Evolutionary conservation across 1,284 basidiomycete genomes (phyloP).

Genomic region (Leccinum huronense): DNA sequence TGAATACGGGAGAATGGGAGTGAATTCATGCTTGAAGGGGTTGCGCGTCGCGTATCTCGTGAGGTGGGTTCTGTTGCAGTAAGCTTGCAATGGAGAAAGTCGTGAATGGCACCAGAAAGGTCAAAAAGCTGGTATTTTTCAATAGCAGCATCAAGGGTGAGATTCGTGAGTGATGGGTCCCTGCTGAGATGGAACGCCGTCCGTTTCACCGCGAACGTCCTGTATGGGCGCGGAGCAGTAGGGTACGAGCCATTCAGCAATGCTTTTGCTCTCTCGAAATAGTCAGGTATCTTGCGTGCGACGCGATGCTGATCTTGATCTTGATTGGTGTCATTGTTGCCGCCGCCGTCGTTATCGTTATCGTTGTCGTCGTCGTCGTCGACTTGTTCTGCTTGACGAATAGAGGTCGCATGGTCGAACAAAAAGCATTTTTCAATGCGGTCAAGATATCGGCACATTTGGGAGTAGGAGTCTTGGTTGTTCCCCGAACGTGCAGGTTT

Average conservation of each 20-base stretch:
- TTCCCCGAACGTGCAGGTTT: neutral
- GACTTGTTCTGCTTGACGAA: neutral
- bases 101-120: neutral
- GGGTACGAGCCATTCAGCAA: neutral
- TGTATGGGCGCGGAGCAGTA: neutral
- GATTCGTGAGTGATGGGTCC: neutral
- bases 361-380: neutral
- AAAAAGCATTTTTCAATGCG: neutral
- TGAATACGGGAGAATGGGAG: neutral
- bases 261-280: too few species aligned
- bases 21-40: neutral
- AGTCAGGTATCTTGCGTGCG: too few species aligned
- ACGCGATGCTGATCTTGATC: too few species aligned
- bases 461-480: neutral
- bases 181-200: neutral
- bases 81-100: neutral
- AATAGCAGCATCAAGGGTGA: too few species aligned
- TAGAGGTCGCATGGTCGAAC: neutral
- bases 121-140: too few species aligned
- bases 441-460: neutral
- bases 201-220: neutral
- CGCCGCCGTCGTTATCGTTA: too few species aligned
- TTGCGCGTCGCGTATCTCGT: neutral
- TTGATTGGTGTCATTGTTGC: too few species aligned
- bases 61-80: neutral